Percentiles rank a stretch among this genome's conserved stretches.
Conservation (phyloP, 495 filamentous ascomycete species). For the Viridothelium virens region DNA sequence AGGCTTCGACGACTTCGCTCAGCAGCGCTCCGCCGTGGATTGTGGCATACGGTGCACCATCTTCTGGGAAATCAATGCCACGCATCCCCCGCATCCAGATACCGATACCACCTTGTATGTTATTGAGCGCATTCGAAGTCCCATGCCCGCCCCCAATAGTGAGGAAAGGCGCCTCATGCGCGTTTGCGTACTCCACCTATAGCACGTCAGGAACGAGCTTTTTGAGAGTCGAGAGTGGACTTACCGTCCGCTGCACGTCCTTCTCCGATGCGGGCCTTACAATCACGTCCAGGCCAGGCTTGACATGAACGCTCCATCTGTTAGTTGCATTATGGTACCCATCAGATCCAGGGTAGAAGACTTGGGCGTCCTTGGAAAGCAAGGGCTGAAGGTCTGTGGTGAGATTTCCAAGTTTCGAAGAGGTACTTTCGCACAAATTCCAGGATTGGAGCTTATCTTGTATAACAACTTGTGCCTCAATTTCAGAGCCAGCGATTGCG, state of each 20-base stretch:
- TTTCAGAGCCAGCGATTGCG: too few species aligned
- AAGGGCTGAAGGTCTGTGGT: background rate
- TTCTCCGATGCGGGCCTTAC: background rate
- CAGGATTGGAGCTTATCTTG: too few species aligned
- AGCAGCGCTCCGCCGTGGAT: background rate
- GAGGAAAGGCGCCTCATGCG: background rate
- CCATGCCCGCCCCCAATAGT: slow-evolving; percentile 4
- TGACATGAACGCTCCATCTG: background rate
- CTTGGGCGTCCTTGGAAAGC: background rate
- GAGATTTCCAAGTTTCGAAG: background rate
- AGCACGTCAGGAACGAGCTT: background rate
- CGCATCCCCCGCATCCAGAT: slow-evolving; percentile 5
- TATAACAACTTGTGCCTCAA: too few species aligned
- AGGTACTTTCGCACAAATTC: too few species aligned
- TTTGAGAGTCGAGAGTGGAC: background rate
- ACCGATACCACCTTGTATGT: slow-evolving; percentile 6
- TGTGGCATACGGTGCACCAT: background rate
- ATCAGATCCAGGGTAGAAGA: background rate
- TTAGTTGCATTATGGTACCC: background rate
- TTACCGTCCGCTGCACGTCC: background rate
- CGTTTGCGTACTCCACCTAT: slow-evolving; percentile 4
- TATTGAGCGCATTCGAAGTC: background rate
- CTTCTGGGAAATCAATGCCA: background rate
- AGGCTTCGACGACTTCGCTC: background rate
- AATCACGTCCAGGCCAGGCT: background rate